Conservation (phyloP, 2,329 filamentous ascomycete genomes). For the Xylariales sp. region DNA sequence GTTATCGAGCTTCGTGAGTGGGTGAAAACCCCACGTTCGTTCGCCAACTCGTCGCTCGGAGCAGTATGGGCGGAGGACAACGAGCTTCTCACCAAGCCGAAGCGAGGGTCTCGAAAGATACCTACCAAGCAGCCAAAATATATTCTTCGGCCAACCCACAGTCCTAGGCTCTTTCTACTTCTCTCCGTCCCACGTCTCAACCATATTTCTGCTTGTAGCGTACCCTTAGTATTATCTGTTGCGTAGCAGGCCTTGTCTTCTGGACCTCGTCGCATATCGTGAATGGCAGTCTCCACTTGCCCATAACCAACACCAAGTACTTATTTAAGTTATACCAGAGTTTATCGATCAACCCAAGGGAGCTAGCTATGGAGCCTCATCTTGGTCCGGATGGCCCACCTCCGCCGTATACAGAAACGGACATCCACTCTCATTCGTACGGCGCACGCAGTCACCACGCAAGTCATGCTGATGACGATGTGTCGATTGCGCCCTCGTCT, state of each 20-base stretch:
- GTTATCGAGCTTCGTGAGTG: slow-evolving; percentile 16
- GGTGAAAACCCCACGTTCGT: slow-evolving; percentile 23
- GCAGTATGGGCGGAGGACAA: neutral
- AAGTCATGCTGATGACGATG: slow-evolving; percentile 50
- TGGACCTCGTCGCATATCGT: neutral
- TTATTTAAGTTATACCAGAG: no score
- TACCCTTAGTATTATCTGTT: neutral
- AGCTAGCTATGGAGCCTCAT: slow-evolving; percentile 43
- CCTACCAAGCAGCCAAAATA: neutral
- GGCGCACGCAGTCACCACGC: slow-evolving; percentile 46
- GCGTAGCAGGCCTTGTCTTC: neutral
- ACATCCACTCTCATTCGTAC: slow-evolving; percentile 62
- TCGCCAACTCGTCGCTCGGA: neutral
- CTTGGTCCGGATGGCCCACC: slow-evolving; percentile 61
- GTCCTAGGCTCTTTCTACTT: neutral
- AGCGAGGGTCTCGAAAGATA: neutral
- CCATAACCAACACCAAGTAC: neutral
- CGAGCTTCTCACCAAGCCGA: slow-evolving; percentile 3
- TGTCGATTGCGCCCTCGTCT: slow-evolving; percentile 55
- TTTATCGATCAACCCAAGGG: neutral
- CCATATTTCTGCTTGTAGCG: neutral
- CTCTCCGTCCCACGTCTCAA: neutral
- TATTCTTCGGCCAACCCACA: neutral
- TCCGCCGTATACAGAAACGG: slow-evolving; percentile 68
- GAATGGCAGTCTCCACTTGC: neutral